Conservation (phyloP, 148 eudicot species). For the Chenopodium quinoa region DNA sequence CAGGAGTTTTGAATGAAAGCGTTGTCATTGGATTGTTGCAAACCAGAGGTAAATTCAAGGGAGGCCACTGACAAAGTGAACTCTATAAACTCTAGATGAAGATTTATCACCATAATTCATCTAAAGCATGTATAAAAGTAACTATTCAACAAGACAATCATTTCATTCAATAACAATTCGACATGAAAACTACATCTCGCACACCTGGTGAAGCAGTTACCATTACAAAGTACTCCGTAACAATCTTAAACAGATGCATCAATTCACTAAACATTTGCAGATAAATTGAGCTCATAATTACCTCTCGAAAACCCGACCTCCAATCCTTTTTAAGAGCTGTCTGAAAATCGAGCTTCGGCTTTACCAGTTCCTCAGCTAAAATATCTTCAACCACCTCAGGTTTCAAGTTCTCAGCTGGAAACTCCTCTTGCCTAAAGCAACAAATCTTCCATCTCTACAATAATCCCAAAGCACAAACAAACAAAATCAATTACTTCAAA, state of each 20-base stretch:
- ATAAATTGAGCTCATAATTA: slow-evolving; percentile 21
- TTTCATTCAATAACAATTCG: background rate
- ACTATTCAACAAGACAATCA: background rate
- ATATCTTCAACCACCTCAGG: slow-evolving; percentile 46
- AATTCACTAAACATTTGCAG: slow-evolving; percentile 5
- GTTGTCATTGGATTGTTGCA: background rate
- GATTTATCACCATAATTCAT: background rate
- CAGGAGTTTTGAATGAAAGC: background rate
- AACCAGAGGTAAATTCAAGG: background rate
- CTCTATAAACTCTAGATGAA: background rate
- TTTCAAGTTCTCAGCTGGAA: slow-evolving; percentile 39
- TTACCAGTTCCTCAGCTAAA: slow-evolving; percentile 47
- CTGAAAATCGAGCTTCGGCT: slow-evolving; percentile 40
- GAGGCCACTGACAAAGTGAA: too few species aligned
- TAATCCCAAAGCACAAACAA: background rate
- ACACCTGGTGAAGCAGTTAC: background rate
- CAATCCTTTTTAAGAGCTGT: slow-evolving; percentile 37
- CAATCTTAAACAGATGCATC: background rate
- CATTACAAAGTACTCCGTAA: too few species aligned
- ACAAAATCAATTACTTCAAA: background rate
- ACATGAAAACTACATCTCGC: background rate
- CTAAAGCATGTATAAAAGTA: too few species aligned
- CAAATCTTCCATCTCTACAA: slow-evolving; percentile 61
- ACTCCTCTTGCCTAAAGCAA: slow-evolving; percentile 71
- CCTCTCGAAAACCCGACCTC: slow-evolving; percentile 48